These are phyloP conservation scores for Teunomyces aglyptinius DNA, from an alignment of 805 yeast species.

Conservation along the genomic window DNA sequence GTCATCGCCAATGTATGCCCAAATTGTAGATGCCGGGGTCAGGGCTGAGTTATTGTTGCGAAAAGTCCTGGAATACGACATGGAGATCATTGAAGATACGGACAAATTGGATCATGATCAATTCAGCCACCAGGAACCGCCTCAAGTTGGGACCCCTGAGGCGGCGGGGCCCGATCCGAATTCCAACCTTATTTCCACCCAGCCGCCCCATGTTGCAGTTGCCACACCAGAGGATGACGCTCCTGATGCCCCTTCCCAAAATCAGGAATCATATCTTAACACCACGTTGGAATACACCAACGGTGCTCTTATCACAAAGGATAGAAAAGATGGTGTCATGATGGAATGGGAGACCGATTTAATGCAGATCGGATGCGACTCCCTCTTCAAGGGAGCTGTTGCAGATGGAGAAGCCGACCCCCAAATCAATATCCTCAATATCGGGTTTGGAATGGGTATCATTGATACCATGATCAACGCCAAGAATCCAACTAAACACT, in stretches of 20 bases:
- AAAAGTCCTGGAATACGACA: slow-evolving; percentile 59
- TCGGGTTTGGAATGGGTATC: slow-evolving; percentile 97
- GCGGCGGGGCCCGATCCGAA: not conserved
- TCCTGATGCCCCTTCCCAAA: slow-evolving; percentile 53
- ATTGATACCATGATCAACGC: slow-evolving; percentile 69
- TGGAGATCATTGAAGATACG: slow-evolving; percentile 55
- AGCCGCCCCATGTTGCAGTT: slow-evolving; percentile 5
- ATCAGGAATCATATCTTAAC: slow-evolving; percentile 61
- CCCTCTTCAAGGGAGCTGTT: slow-evolving; percentile 53
- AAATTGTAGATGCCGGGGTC: slow-evolving; percentile 80
- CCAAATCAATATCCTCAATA: slow-evolving; percentile 61
- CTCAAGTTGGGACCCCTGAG: not conserved
- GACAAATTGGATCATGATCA: slow-evolving; percentile 29
- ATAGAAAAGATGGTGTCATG: slow-evolving; percentile 87
- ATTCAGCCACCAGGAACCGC: slow-evolving; percentile 2
- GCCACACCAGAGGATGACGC: slow-evolving; percentile 9
- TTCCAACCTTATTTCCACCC: not conserved
- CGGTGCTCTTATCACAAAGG: slow-evolving; percentile 68
- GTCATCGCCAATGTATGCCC: slow-evolving; percentile 39
- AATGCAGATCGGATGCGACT: slow-evolving; percentile 77
- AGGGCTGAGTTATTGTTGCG: slow-evolving; percentile 82
- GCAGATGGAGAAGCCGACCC: slow-evolving; percentile 34
- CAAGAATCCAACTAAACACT: slow-evolving; percentile 63
- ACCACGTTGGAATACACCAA: slow-evolving; percentile 68
- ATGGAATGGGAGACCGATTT: slow-evolving; percentile 92